Percentiles rank a stretch among this genome's conserved stretches.
phyloP scores from a whole-genome alignment of 306 rosid genomes.

The Fagus sylvatica region DNA sequence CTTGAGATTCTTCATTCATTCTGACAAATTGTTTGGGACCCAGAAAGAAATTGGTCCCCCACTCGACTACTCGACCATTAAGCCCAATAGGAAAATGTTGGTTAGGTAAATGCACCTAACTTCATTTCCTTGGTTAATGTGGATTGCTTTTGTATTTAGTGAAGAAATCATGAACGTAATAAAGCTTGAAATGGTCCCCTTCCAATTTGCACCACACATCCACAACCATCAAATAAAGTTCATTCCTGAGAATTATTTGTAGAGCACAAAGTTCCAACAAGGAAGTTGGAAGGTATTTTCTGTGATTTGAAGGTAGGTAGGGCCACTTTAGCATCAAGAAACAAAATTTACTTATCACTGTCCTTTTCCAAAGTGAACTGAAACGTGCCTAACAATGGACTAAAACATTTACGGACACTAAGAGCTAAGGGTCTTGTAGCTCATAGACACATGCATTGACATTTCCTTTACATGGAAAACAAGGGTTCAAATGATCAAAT shows the following conservation, averaged over 20 bases:
- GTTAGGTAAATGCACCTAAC: not conserved
- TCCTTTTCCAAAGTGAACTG: not conserved
- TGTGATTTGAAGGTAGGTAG: constrained; percentile 2
- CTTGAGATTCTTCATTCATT: constrained; percentile 7
- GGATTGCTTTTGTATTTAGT: not conserved
- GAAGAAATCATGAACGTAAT: constrained; percentile 16
- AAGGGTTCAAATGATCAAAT: no score
- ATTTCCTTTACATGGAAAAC: no score
- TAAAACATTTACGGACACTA: not conserved
- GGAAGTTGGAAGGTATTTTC: not conserved
- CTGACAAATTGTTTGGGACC: constrained; percentile 24
- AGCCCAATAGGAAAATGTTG: constrained; percentile 15
- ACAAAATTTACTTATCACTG: not conserved
- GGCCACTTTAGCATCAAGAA: not conserved
- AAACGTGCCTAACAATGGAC: not conserved
- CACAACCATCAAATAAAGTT: not conserved
- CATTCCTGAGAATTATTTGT: not conserved
- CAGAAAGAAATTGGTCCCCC: constrained; percentile 27
- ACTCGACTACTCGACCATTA: not conserved
- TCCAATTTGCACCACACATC: constrained; percentile 21
- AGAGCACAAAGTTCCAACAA: not conserved
- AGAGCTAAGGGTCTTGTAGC: no score
- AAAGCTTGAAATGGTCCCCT: constrained; percentile 17
- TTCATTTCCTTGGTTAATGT: constrained; percentile 7
- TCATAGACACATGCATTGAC: no score